Conservation (phyloP, 148 eudicot species). For the Rhododendron ferrugineum region DNA sequence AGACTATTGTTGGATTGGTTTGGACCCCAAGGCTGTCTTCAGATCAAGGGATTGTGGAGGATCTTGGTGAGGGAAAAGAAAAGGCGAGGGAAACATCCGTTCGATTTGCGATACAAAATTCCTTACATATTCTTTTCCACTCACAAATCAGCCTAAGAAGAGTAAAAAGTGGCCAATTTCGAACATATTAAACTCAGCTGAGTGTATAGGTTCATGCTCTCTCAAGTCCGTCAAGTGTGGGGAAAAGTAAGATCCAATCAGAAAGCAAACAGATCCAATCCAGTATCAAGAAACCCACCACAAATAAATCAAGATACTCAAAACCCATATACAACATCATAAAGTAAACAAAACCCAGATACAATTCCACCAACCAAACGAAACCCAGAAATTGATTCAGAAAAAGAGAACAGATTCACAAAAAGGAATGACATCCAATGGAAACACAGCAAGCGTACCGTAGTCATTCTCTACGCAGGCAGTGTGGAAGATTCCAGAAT, state of each 20-base stretch:
- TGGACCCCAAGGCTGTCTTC: neutral
- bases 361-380: neutral
- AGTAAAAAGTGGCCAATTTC: neutral
- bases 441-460: conserved; percentile 32
- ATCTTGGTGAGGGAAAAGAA: neutral
- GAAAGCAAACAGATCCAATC: conserved; percentile 23
- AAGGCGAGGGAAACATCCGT: neutral
- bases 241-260: conserved; percentile 11
- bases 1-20: neutral
- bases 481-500: conserved; percentile 75
- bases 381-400: conserved; percentile 13
- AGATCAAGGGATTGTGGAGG: neutral
- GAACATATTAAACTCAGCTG: neutral
- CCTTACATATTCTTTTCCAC: neutral
- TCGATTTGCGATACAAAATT: neutral
- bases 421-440: neutral
- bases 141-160: neutral
- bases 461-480: conserved; percentile 53
- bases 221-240: neutral
- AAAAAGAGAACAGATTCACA: neutral
- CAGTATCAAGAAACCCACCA: conserved; percentile 6
- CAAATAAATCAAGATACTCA: conserved; percentile 11
- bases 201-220: neutral
- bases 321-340: conserved; percentile 18
- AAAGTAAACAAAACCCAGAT: neutral